Base-by-base conservation (phyloP, 2,329 filamentous ascomycete species). In the Neocucurbitaria cava region DNA sequence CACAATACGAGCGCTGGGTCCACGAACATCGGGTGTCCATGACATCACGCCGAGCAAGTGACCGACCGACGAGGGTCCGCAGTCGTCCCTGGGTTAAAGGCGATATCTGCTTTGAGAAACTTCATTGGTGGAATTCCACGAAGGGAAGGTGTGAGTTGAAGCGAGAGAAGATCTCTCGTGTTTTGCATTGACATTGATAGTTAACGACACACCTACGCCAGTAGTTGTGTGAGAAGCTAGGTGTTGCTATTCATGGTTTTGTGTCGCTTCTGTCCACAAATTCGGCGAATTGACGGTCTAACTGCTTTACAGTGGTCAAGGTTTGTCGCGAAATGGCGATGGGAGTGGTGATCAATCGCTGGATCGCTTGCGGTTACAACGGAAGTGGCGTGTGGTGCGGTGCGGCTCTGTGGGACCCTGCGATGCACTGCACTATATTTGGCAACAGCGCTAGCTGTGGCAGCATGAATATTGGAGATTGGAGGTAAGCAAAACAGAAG, bases 381-480 rank as follows among this genome's bases (percentile, higher is more conserved):
- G 56, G 56, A 52, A 56, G 53, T 64, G 62, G 54, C 61, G 59
- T 62, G 48, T 49, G 52, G 59, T 49, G 56, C 52, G 23, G 40
- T 39, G 33, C n/a, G 39, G 45, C 53, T 49, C 51, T 53, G 50
- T 44, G 21, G 20, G 7, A n/a, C n/a, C n/a, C n/a, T 49, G 55
- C 49, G 35, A 33, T 57, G 35, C 7, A n/a, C n/a, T n/a, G n/a
- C n/a, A n/a, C 56, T 52, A 58, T 52, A 49, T 44, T 56, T 59
- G 48, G 49, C 42, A 36, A 4, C 35, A 33, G 10, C 9, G 10
- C 15, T 21, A 23, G 33, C 36, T n/a, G n/a, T n/a, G n/a, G n/a
- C n/a, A n/a, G n/a, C 53, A 55, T 52, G 35, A 49, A 50, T 21
- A 36, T 23, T 26, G 26, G 28, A 45, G n/a, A 35, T 40, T 21